These are phyloP conservation scores for Fonsecaea nubica DNA, from an alignment of 2,329 filamentous ascomycete species.

Conservation along the genomic window DNA sequence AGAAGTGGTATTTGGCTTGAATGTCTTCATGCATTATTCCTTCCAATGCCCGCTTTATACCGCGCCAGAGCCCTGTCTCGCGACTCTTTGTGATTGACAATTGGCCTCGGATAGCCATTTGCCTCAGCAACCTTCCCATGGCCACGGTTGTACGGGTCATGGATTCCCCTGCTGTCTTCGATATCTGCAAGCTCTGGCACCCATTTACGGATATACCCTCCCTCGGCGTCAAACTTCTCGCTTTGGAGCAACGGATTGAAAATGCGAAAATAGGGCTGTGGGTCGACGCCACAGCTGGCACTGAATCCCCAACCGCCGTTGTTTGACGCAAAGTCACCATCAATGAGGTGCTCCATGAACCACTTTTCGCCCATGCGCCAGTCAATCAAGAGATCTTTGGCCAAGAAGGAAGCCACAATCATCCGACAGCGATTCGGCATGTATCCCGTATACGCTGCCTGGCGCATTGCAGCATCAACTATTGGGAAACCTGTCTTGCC, in stretches of 20 bases:
- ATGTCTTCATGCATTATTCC: slow-evolving; percentile 7
- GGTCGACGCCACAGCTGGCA: slow-evolving; percentile 76
- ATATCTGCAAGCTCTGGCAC: slow-evolving; percentile 71
- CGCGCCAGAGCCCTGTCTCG: slow-evolving; percentile 71
- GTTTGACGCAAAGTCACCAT: slow-evolving; percentile 81
- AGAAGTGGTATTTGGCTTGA: background rate
- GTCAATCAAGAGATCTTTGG: slow-evolving; percentile 80
- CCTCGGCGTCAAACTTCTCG: slow-evolving; percentile 81
- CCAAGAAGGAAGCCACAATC: slow-evolving; percentile 80
- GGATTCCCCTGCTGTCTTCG: slow-evolving; percentile 68
- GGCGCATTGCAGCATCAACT: slow-evolving; percentile 85
- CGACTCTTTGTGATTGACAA: slow-evolving; percentile 75
- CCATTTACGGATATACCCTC: slow-evolving; percentile 83
- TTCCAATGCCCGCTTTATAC: slow-evolving; percentile 70
- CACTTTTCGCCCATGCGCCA: slow-evolving; percentile 82
- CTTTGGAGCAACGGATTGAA: slow-evolving; percentile 87
- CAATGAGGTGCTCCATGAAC: slow-evolving; percentile 82
- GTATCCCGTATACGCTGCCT: slow-evolving; percentile 70
- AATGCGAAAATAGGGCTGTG: slow-evolving; percentile 87
- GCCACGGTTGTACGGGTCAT: slow-evolving; percentile 78
- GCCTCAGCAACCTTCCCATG: slow-evolving; percentile 65
- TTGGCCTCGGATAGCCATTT: slow-evolving; percentile 73
- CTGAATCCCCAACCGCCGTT: slow-evolving; percentile 73
- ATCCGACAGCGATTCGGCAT: slow-evolving; percentile 89
- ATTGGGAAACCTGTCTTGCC: slow-evolving; percentile 82